phyloP scores from a whole-genome alignment of 164 flowering plant species.

The Annona squamosa region DNA sequence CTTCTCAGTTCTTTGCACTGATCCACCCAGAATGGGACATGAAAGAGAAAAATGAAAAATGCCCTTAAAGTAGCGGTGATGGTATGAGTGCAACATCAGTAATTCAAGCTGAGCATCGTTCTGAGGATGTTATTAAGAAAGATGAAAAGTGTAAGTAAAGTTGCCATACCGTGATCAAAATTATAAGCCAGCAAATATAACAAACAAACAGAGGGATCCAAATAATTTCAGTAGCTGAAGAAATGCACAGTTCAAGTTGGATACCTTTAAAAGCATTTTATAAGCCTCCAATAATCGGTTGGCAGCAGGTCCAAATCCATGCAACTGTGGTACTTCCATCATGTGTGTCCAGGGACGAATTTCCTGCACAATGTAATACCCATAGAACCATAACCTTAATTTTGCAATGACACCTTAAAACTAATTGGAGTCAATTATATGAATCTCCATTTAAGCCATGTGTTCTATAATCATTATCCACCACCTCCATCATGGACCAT shows the following conservation, averaged over 20 bases:
- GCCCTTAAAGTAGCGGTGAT: not conserved
- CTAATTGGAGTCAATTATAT: not conserved
- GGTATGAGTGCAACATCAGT: not conserved
- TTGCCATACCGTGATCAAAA: not conserved
- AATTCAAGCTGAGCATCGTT: not conserved
- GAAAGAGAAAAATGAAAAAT: too few relatives aligned
- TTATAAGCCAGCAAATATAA: not conserved
- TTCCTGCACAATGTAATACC: slow-evolving; percentile 40
- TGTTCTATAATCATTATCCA: too few relatives aligned
- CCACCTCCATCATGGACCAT: too few relatives aligned
- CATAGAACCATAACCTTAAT: not conserved
- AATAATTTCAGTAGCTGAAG: not conserved
- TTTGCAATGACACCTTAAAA: too few relatives aligned
- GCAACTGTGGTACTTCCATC: slow-evolving; percentile 99
- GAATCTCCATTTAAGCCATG: too few relatives aligned
- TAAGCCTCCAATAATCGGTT: slow-evolving; percentile 90
- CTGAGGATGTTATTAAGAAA: too few relatives aligned
- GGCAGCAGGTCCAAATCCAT: slow-evolving; percentile 99
- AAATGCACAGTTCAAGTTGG: not conserved
- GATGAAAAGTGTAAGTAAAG: too few relatives aligned
- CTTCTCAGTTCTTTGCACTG: not conserved
- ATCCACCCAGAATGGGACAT: not conserved
- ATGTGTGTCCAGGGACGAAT: slow-evolving; percentile 98
- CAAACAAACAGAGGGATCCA: not conserved
- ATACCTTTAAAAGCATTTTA: slow-evolving; percentile 90